Evolutionary conservation across 2,329 filamentous ascomycete species (phyloP), one percentile per base, ranked within the genome.

Genomic region (Cladosporium sp.): DNA sequence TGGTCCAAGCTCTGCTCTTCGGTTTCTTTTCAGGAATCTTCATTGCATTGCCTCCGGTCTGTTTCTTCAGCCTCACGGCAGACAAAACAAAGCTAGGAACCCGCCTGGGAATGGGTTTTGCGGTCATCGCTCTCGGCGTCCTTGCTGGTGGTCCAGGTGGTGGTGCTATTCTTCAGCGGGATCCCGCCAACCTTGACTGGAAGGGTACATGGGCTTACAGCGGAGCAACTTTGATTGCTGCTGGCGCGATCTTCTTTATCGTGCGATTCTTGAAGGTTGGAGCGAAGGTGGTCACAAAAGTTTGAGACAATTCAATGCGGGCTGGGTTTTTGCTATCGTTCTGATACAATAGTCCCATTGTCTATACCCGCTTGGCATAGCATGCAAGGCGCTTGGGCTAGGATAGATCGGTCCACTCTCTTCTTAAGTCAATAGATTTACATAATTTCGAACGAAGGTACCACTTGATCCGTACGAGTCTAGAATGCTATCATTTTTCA

Each of bases 21-120:
- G 74, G 73, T 14, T 73, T 74, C 60, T 72, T 73, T 58, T 68
- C 64, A 18, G 74, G 74, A 40, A 69, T 71, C 38, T 67, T 75
- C 59, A 68, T 75, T 43, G 64, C 71, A 0, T 59, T 77, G 32
- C 71, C 71, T 4, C 68, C 72, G 1, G 66, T 72, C 1, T 64
- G 66, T 42, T 70, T 77, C 46, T 65, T 66, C 5, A 59, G 56
- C 2, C 58, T 77, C 13, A 75, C 72, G 0, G 51, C 59, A n/a
- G 66, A 77, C 56, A 70, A 70, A 56, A 59, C 63, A 14, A 70
- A 66, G 52, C 61, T 77, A 10, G 75, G 75, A 4, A 74, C 70
- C 2, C 63, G 74, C 5, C 70, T 75, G 13, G 73, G 74, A 1
- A 64, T 66, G 64, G 67, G 65, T 1, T 73, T 67, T 52, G 63